These are phyloP conservation scores for Tolypocladium cylindrosporum DNA, from an alignment of 2,329 filamentous ascomycete genomes.

Conservation along the genomic window DNA sequence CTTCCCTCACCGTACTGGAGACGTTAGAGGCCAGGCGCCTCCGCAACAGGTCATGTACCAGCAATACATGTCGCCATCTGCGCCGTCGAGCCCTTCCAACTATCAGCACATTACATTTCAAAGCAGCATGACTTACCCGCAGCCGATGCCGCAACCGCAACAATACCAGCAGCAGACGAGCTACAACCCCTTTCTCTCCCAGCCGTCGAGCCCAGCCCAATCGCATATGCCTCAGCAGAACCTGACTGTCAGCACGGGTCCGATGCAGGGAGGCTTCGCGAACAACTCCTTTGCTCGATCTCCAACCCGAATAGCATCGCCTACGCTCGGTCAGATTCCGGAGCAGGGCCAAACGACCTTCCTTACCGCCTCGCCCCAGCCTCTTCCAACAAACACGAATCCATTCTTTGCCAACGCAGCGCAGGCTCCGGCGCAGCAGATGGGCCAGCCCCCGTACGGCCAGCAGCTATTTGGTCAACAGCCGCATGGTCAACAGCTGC, in stretches of 20 bases:
- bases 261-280: constrained; percentile 19
- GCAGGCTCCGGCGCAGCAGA: constrained; percentile 16
- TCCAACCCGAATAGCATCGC: constrained; percentile 39
- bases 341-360: constrained; percentile 40
- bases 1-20: constrained; percentile 70
- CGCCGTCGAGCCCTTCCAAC: constrained; percentile 28
- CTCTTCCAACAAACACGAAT: constrained; percentile 20
- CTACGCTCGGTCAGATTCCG: constrained; percentile 39
- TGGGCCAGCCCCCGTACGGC: constrained; percentile 12
- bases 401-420: constrained; percentile 24
- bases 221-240: constrained; percentile 24
- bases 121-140: constrained; percentile 32
- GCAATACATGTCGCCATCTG: constrained; percentile 32
- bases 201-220: constrained; percentile 20
- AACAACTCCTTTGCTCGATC: constrained; percentile 42
- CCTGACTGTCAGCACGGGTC: constrained; percentile 29
- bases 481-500: constrained; percentile 12
- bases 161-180: constrained; percentile 27
- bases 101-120: constrained; percentile 30
- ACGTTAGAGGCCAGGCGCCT: constrained; percentile 31
- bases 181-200: constrained; percentile 44
- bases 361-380: constrained; percentile 18
- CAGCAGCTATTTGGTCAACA: constrained; percentile 12
- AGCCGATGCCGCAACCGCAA: constrained; percentile 19
- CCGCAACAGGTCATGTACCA: constrained; percentile 31